A percentile compares a stretch with the other conserved stretches of the same genome.
Conservation (phyloP, 179 eudicot species). For the Beta corolliflora region DNA sequence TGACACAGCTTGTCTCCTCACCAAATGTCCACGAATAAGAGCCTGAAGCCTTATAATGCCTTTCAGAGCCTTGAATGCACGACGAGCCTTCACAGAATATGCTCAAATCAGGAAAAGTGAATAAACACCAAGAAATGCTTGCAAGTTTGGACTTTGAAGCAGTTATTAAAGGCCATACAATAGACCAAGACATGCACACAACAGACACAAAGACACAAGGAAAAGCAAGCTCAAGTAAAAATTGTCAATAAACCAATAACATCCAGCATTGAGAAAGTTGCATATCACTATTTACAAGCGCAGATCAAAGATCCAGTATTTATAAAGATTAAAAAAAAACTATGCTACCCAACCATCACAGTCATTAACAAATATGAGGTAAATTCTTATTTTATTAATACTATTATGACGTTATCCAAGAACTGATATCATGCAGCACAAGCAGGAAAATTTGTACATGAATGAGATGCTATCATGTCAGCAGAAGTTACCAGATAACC, state of each 20-base stretch:
- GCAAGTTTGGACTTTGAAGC: neutral
- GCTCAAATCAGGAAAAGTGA: slow-evolving; percentile 21
- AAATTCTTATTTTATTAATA: neutral
- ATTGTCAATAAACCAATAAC: neutral
- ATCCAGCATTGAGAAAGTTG: neutral
- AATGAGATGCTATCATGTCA: neutral
- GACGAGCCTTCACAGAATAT: slow-evolving; percentile 75
- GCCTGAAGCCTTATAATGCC: slow-evolving; percentile 99
- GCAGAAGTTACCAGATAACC: slow-evolving; percentile 78
- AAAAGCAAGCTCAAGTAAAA: neutral
- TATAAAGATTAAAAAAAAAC: neutral
- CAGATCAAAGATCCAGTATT: too few relatives aligned
- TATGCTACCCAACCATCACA: neutral
- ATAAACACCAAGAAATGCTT: neutral
- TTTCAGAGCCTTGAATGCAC: slow-evolving; percentile 93
- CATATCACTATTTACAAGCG: neutral
- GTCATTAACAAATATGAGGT: neutral
- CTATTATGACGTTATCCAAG: neutral
- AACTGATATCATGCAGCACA: neutral
- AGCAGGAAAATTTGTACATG: neutral
- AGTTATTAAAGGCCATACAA: neutral
- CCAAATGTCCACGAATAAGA: slow-evolving; percentile 95
- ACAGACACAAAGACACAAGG: neutral
- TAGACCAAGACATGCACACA: neutral
- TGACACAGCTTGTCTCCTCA: slow-evolving; percentile 93